Evolutionary conservation across 106 monocot species (phyloP).

Genomic region (Acorus calamus): DNA sequence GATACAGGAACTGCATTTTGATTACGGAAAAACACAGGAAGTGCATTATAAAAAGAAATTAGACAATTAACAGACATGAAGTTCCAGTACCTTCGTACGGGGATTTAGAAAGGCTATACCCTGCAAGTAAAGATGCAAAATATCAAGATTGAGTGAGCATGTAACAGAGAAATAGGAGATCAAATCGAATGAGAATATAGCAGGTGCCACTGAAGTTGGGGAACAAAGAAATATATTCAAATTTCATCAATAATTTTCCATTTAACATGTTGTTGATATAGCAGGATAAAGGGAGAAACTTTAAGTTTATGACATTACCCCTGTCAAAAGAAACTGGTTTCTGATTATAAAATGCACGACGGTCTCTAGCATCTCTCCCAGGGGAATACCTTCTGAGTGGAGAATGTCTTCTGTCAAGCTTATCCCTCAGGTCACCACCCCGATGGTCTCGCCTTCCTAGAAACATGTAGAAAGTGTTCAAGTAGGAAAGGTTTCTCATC

Average conservation of each 20-base stretch:
- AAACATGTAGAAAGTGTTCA: neutral
- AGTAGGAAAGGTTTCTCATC: constrained; percentile 5
- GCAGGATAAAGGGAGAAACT: neutral
- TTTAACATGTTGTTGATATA: neutral
- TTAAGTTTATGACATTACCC: constrained; percentile 25
- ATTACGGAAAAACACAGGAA: no score
- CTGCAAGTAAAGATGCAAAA: constrained; percentile 30
- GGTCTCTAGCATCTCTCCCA: constrained; percentile 52
- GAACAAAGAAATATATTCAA: neutral
- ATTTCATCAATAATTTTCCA: neutral
- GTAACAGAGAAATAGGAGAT: neutral
- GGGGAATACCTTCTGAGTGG: constrained; percentile 67
- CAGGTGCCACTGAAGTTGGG: neutral
- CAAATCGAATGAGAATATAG: neutral
- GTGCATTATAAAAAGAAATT: no score
- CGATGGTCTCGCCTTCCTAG: constrained; percentile 63
- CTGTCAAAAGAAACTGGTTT: constrained; percentile 42
- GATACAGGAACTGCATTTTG: no score
- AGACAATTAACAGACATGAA: neutral
- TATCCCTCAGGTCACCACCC: constrained; percentile 61
- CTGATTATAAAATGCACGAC: constrained; percentile 33
- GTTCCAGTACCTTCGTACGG: constrained; percentile 25
- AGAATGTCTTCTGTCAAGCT: constrained; percentile 63
- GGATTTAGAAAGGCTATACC: constrained; percentile 52
- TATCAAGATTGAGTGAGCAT: neutral